A percentile compares a stretch with the other conserved stretches of the same genome.
phyloP scores from a whole-genome alignment of 495 filamentous ascomycete species.

The Talaromyces ruber region DNA sequence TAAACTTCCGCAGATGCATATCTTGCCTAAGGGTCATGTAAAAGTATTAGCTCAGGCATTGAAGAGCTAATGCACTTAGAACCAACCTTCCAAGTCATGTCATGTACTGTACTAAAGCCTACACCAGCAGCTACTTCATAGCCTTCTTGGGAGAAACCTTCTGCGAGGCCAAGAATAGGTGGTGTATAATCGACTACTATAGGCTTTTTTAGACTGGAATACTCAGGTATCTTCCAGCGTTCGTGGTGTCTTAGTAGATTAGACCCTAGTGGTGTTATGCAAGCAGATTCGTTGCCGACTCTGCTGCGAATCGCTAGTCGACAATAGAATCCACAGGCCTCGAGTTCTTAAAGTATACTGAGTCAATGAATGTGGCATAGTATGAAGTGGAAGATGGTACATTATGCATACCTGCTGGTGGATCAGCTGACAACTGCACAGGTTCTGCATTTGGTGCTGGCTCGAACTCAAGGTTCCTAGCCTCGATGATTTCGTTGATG shows the following conservation, averaged over 20 bases:
- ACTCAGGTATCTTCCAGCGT: not conserved
- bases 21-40: not conserved
- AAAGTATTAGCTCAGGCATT: not conserved
- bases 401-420: not conserved
- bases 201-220: not conserved
- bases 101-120: not conserved
- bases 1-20: not conserved
- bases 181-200: not conserved
- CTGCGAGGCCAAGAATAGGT: not conserved
- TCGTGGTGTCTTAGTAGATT: not conserved
- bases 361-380: not conserved
- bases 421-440: not conserved
- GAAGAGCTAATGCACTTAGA: not conserved
- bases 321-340: not conserved
- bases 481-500: not conserved
- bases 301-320: not conserved
- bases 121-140: not conserved
- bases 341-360: not conserved
- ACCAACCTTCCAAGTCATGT: not conserved
- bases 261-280: not conserved
- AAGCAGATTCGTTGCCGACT: not conserved
- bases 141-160: not conserved
- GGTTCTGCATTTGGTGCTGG: not conserved
- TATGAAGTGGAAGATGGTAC: not conserved
- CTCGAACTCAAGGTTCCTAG: not conserved